phyloP scores from a whole-genome alignment of 1,139 yeast genomes.

The Geotrichum siamense region DNA sequence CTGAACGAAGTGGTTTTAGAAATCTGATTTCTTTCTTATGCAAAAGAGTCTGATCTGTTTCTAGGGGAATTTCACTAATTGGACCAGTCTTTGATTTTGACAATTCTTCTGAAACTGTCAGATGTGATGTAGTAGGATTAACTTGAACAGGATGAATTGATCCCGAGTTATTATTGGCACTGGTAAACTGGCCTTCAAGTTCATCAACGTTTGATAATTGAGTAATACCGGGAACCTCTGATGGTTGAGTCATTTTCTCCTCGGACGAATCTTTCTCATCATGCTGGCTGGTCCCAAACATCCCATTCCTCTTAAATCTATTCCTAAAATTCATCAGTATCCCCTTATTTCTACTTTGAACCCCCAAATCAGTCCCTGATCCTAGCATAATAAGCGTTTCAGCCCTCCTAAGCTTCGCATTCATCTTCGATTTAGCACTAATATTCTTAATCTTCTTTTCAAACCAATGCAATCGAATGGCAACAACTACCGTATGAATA shows the following conservation, averaged over 20 bases:
- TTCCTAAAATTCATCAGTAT: background rate
- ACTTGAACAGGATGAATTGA: too few species aligned
- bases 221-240: background rate
- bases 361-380: background rate
- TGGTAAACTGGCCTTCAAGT: too few species aligned
- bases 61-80: too few species aligned
- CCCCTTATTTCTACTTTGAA: background rate
- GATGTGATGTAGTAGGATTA: background rate
- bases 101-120: background rate
- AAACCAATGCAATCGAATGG: constrained; percentile 38
- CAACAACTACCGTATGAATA: constrained; percentile 53
- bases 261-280: too few species aligned
- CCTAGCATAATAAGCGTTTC: background rate
- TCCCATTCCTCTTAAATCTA: background rate
- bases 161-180: too few species aligned
- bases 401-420: constrained; percentile 38
- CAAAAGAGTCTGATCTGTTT: too few species aligned
- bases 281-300: background rate
- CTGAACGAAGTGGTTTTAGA: too few species aligned
- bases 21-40: too few species aligned
- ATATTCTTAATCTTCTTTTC: constrained; percentile 83
- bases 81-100: background rate
- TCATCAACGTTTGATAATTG: background rate
- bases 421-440: constrained; percentile 61
- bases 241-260: background rate